Evolutionary conservation across 495 filamentous ascomycete species (phyloP).

Genomic region (Neurospora sp.): DNA sequence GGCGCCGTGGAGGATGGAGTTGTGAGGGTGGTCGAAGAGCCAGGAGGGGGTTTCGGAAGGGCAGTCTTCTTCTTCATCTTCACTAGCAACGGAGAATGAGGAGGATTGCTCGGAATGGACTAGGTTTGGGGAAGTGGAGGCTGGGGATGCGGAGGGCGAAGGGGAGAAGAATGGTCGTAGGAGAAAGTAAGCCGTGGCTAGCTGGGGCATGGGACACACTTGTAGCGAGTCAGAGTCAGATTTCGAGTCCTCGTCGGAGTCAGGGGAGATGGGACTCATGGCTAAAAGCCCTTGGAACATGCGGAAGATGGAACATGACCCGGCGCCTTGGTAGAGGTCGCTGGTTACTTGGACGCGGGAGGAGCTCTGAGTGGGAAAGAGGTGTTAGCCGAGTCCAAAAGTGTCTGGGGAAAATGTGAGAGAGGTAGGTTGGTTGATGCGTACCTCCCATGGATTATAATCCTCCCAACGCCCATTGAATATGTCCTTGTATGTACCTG

Average conservation of each 20-base stretch:
- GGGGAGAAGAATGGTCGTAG: conserved; percentile 78
- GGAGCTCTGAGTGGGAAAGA: conserved; percentile 30
- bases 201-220: conserved; percentile 64
- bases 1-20: conserved; percentile 60
- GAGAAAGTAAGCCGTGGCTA: conserved; percentile 75
- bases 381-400: neutral
- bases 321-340: conserved; percentile 74
- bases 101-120: neutral
- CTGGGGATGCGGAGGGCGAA: neutral
- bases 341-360: conserved; percentile 56
- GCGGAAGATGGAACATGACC: conserved; percentile 73
- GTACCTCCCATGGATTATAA: conserved; percentile 68
- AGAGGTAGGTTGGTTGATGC: neutral
- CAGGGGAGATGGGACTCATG: conserved; percentile 54
- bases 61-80: conserved; percentile 20
- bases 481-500: conserved; percentile 58
- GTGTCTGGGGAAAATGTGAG: neutral
- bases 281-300: conserved; percentile 83
- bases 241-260: conserved; percentile 35
- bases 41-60: conserved; percentile 10
- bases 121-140: neutral
- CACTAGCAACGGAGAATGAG: neutral
- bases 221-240: conserved; percentile 39
- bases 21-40: conserved; percentile 29
- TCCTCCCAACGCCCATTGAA: conserved; percentile 69